phyloP scores from a whole-genome alignment of 2,329 filamentous ascomycete species.

The Lachnellula occidentalis region DNA sequence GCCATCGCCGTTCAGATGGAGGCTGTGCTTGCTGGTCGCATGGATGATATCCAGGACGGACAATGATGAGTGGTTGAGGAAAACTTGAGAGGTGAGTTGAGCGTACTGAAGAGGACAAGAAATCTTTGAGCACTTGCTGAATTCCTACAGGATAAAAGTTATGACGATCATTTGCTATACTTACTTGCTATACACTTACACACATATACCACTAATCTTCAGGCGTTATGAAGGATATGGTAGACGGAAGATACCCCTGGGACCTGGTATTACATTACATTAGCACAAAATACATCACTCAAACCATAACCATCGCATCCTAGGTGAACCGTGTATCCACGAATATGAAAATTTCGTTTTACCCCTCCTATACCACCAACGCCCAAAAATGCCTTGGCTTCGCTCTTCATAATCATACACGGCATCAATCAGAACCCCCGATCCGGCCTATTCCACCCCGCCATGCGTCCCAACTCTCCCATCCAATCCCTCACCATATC shows the following conservation, averaged over 20 bases:
- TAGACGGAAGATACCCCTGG: neutral
- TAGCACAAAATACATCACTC: neutral
- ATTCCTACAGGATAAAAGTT: neutral
- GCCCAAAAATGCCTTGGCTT: neutral
- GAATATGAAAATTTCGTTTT: neutral
- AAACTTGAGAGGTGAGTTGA: neutral
- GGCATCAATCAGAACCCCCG: slow-evolving; percentile 19
- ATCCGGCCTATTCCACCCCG: slow-evolving; percentile 28
- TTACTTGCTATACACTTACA: slow-evolving; percentile 22
- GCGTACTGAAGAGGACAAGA: neutral
- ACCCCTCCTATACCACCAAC: neutral
- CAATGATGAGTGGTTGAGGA: neutral
- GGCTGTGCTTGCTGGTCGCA: slow-evolving; percentile 22
- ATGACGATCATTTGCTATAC: slow-evolving; percentile 9
- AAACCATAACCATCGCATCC: neutral
- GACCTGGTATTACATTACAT: neutral
- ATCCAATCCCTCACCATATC: slow-evolving; percentile 51
- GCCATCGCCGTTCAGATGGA: slow-evolving; percentile 24
- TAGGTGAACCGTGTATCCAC: neutral
- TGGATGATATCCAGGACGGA: slow-evolving; percentile 19
- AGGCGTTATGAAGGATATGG: neutral
- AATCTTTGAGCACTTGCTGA: slow-evolving; percentile 5
- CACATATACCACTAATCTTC: slow-evolving; percentile 15
- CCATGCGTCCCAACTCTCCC: slow-evolving; percentile 30
- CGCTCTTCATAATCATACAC: neutral